phyloP scores from a whole-genome alignment of 306 rosid genomes.

The Lathyrus sativus region DNA sequence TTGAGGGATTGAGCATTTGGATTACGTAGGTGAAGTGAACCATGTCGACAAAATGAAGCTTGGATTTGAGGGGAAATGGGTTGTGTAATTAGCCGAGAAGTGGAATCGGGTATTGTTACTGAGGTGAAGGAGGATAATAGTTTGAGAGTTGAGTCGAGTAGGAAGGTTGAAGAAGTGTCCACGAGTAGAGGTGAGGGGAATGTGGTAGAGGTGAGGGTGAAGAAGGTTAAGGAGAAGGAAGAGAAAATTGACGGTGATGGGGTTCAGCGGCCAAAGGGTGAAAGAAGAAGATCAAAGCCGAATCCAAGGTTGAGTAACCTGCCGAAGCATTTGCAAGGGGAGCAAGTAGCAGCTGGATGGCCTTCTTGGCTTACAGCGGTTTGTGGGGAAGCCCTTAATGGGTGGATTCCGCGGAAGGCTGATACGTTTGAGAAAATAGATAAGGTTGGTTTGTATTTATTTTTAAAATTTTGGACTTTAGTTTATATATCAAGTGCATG shows the following conservation, averaged over 20 bases:
- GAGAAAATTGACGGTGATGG: constrained; percentile 50
- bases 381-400: constrained; percentile 88
- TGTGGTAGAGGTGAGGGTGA: constrained; percentile 51
- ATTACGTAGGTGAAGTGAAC: neutral
- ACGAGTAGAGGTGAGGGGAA: constrained; percentile 44
- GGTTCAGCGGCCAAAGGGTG: constrained; percentile 51
- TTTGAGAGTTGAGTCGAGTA: constrained; percentile 50
- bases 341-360: constrained; percentile 89
- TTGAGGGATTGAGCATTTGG: neutral
- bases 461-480: constrained; percentile 16
- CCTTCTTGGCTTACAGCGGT: constrained; percentile 90
- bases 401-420: constrained; percentile 89
- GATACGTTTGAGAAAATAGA: constrained; percentile 95
- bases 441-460: constrained; percentile 55
- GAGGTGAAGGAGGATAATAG: constrained; percentile 63
- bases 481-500: constrained; percentile 13
- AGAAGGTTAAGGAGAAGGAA: constrained; percentile 58
- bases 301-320: constrained; percentile 71
- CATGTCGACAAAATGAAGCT: constrained; percentile 68
- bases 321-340: constrained; percentile 69
- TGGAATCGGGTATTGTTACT: constrained; percentile 57
- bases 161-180: constrained; percentile 63
- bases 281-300: constrained; percentile 75
- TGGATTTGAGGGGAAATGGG: constrained; percentile 75
- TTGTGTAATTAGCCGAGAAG: constrained; percentile 79